These are phyloP conservation scores for Vicia sativa DNA, from an alignment of 306 rosid species.

Conservation along the genomic window DNA sequence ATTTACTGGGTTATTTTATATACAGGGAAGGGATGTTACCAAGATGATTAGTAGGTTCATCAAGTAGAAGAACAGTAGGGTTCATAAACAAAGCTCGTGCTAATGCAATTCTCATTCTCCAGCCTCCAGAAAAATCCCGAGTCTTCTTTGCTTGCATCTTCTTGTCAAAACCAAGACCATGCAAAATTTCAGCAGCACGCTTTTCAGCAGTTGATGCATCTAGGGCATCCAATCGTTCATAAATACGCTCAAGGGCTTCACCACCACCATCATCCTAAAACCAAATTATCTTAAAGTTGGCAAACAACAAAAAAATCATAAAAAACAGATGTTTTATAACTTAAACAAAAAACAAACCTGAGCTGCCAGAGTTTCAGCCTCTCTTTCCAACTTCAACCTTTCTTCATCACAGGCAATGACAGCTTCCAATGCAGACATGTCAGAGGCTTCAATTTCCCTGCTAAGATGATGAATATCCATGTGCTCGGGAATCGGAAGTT, in stretches of 20 bases:
- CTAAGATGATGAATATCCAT: conserved; percentile 91
- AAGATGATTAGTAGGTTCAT: conserved; percentile 76
- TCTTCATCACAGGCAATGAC: conserved; percentile 93
- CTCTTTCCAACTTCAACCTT: conserved; percentile 79
- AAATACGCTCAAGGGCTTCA: conserved; percentile 79
- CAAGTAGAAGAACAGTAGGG: conserved; percentile 88
- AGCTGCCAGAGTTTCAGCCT: conserved; percentile 59
- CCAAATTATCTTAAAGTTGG: conserved; percentile 4
- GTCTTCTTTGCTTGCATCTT: conserved; percentile 92
- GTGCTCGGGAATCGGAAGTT: conserved; percentile 95
- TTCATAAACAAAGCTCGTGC: conserved; percentile 94
- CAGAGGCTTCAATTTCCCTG: conserved; percentile 95
- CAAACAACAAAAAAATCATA: not conserved
- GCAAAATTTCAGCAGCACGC: conserved; percentile 95
- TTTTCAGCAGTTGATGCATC: conserved; percentile 97
- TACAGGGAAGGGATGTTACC: conserved; percentile 28
- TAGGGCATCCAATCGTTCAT: conserved; percentile 87
- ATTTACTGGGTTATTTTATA: not conserved
- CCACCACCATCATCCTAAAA: conserved; percentile 96
- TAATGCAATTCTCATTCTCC: conserved; percentile 98
- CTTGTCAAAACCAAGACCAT: conserved; percentile 91
- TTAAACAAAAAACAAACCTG: conserved; percentile 38
- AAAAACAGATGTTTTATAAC: not conserved
- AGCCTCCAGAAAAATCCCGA: conserved; percentile 94
- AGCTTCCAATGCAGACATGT: conserved; percentile 90